phyloP scores from a whole-genome alignment of 768 basidiomycete genomes.

The Lyophyllum decastes region DNA sequence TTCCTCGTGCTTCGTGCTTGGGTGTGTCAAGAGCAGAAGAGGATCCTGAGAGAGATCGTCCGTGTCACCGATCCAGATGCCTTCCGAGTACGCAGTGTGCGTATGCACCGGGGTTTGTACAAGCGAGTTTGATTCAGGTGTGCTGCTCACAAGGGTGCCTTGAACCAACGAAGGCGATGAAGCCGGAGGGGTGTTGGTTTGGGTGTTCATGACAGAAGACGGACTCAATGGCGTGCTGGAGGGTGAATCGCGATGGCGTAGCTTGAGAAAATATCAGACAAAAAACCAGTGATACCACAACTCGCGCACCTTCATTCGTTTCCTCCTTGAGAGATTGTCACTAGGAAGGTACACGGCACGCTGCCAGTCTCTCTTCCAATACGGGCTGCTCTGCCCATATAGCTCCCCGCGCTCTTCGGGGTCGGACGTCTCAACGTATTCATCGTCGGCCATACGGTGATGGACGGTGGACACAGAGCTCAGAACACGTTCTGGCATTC shows the following conservation, averaged over 20 bases:
- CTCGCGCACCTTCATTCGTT: conserved; percentile 16
- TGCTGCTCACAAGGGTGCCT: background rate
- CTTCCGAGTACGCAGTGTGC: background rate
- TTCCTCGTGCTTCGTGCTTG: background rate
- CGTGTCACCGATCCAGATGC: background rate
- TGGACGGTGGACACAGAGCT: no score
- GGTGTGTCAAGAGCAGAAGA: background rate
- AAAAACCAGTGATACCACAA: background rate
- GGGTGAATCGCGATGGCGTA: background rate
- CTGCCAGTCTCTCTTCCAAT: background rate
- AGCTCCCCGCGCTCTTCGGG: conserved; percentile 56
- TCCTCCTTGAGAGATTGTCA: background rate
- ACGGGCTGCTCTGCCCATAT: conserved; percentile 13
- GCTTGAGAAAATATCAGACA: background rate
- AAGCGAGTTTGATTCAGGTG: conserved; percentile 9
- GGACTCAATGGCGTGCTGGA: background rate
- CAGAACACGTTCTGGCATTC: no score
- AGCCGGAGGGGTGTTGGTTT: background rate
- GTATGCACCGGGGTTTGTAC: background rate
- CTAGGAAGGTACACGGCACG: background rate
- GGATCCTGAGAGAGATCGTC: background rate
- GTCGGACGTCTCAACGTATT: conserved; percentile 65
- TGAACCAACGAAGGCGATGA: background rate
- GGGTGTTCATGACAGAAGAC: background rate
- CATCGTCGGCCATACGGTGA: conserved; percentile 34